Percentiles rank a stretch among this genome's conserved stretches.
Conservation (phyloP, 78 protist genomes). For the Dictyostelium brefeldianum region DNA sequence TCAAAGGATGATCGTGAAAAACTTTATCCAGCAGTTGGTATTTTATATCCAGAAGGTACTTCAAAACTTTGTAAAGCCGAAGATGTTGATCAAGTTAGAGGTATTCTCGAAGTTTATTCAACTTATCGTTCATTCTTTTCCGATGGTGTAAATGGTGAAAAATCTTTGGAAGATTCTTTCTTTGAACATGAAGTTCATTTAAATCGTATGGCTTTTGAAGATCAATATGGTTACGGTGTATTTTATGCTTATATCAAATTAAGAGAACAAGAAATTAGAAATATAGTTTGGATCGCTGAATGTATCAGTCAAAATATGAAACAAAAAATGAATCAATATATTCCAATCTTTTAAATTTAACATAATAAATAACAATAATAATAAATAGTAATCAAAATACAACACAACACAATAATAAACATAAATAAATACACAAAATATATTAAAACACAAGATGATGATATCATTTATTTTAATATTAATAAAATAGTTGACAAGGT, state of each 20-base stretch:
- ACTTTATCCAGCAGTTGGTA: conserved; percentile 92
- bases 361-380: background rate
- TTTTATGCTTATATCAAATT: conserved; percentile 94
- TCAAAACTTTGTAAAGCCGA: conserved; percentile 85
- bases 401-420: too few relatives aligned
- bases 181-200: conserved; percentile 91
- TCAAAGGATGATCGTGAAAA: conserved; percentile 90
- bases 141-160: conserved; percentile 70
- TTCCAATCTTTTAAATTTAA: conserved; percentile 87
- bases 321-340: conserved; percentile 88
- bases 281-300: conserved; percentile 98
- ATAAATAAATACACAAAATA: too few relatives aligned
- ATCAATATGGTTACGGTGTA: conserved; percentile 95
- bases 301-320: conserved; percentile 96
- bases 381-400: background rate
- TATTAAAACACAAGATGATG: too few relatives aligned
- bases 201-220: conserved; percentile 89
- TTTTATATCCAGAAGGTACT: conserved; percentile 94
- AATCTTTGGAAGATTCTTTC: conserved; percentile 95
- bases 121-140: conserved; percentile 90
- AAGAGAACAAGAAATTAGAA: conserved; percentile 98
- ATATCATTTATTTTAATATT: too few relatives aligned
- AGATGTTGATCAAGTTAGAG: conserved; percentile 91
- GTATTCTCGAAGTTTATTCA: conserved; percentile 79
- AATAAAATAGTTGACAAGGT: too few relatives aligned